Conservation (phyloP, 208 protist genomes). For the Novymonas esmeraldas region DNA sequence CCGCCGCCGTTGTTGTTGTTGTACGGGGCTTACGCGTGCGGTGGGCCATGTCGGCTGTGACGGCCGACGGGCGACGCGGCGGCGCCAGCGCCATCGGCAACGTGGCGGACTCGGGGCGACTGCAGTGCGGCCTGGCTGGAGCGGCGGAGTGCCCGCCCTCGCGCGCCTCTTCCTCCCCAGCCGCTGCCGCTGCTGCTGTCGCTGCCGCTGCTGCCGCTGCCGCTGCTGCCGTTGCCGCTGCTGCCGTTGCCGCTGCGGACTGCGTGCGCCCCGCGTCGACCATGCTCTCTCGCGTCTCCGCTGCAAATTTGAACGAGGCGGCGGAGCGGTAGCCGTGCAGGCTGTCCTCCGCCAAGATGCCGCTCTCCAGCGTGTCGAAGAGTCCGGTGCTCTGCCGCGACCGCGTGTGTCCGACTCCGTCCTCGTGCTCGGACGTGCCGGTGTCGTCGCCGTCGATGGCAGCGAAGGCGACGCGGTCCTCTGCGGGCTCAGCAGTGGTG, state of each 20-base stretch:
- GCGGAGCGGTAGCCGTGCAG: conserved; percentile 25
- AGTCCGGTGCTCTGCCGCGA: neutral
- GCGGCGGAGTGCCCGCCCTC: too few species aligned
- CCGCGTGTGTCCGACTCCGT: neutral
- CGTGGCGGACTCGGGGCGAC: too few species aligned
- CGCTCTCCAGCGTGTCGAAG: neutral
- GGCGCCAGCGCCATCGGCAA: conserved; percentile 13
- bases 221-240: neutral
- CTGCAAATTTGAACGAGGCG: conserved; percentile 21
- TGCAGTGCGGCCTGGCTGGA: too few species aligned
- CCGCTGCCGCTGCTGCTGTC: neutral
- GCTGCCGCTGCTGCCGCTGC: neutral
- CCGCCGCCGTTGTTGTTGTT: neutral
- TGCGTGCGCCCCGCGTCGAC: too few species aligned
- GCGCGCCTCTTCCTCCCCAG: neutral
- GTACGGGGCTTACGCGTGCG: conserved; percentile 5
- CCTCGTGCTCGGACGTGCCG: neutral
- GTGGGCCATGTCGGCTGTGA: neutral
- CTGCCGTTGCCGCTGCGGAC: neutral
- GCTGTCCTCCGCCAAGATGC: neutral
- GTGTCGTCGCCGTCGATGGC: neutral
- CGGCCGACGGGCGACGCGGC: neutral
- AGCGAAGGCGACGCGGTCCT: neutral
- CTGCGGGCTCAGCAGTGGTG: neutral
- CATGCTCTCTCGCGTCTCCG: neutral